Evolutionary conservation across 2,329 filamentous ascomycete genomes (phyloP), one percentile per base, ranked within the genome.

Genomic region (Claviceps arundinis): DNA sequence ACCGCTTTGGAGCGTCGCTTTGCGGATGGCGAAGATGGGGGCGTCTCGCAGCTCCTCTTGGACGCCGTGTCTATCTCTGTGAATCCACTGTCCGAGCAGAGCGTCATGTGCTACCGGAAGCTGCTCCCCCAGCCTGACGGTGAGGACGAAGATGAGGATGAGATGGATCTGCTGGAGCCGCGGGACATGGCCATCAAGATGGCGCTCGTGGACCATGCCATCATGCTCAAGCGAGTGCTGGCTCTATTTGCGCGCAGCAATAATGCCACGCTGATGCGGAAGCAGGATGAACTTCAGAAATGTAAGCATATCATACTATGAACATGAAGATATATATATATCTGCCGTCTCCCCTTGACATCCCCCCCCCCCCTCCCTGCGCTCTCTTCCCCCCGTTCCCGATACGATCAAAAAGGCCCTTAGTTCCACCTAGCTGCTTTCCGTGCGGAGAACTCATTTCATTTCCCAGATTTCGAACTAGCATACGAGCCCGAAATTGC

Each of bases 201-300:
- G 65, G 87, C 89, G 0, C 75, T 97, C 34, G 78, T 95, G 43
- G 93, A 97, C 61, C 90, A 97, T 66, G 88, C 89, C 2, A 78
- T 95, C 54, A 84, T 88, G 66, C 82, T 97, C 60, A 89, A 91
- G 70, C 82, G 88, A 57, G 91, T 88, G 60, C 68, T 97, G 56
- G 74, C 74, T 4, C 75, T 82, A 59, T 87, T 88, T 65, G 76
- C 77, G 54, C 81, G 78, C 65, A 81, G 75, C 70, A 77, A 68
- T 41, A 81, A 78, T 66, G 80, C 73, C 65, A 75, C 70, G 67
- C 81, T 78, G 65, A 73, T 67, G 59, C 72, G 68, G 55, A 72
- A 70, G 45, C 72, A 78, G 37, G 75, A 79, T 61, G 81, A 85
- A 63, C 71, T 89, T 38, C 73, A 78, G 55, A 73, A 73, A 66